phyloP scores from a whole-genome alignment of 441 rosid species.

The Croton setiger region DNA sequence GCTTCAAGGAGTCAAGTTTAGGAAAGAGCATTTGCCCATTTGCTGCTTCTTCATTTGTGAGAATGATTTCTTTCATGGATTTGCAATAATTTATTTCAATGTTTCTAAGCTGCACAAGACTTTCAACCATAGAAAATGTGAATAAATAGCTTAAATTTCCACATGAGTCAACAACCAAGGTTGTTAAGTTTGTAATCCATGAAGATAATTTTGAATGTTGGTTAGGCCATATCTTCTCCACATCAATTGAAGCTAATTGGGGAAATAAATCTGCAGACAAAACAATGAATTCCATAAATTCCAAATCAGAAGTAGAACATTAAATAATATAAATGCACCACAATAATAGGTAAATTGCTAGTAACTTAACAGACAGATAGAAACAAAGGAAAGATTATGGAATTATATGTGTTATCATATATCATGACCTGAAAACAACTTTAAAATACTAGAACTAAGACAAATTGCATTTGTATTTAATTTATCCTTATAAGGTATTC shows the following conservation, averaged over 20 bases:
- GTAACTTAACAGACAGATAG: no score
- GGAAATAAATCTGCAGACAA: not conserved
- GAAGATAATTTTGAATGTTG: not conserved
- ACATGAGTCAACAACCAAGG: not conserved
- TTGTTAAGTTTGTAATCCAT: not conserved
- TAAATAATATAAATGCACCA: not conserved
- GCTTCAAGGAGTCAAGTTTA: not conserved
- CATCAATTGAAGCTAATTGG: not conserved
- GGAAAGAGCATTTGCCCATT: not conserved
- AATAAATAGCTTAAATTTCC: not conserved
- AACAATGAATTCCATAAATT: no score
- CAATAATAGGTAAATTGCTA: not conserved
- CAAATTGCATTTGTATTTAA: no score
- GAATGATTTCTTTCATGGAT: constrained; percentile 1
- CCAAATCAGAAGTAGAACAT: no score
- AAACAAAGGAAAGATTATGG: no score
- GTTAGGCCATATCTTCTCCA: constrained; percentile 2
- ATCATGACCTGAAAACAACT: no score
- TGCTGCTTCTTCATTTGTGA: not conserved
- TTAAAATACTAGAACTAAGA: no score
- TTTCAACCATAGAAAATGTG: not conserved
- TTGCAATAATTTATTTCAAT: not conserved
- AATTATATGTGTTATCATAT: no score
- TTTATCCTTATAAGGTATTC: no score
- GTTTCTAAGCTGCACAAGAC: constrained; percentile 14